Conservation (phyloP, 2,329 filamentous ascomycete genomes). For the Cadophora luteo-olivacea region DNA sequence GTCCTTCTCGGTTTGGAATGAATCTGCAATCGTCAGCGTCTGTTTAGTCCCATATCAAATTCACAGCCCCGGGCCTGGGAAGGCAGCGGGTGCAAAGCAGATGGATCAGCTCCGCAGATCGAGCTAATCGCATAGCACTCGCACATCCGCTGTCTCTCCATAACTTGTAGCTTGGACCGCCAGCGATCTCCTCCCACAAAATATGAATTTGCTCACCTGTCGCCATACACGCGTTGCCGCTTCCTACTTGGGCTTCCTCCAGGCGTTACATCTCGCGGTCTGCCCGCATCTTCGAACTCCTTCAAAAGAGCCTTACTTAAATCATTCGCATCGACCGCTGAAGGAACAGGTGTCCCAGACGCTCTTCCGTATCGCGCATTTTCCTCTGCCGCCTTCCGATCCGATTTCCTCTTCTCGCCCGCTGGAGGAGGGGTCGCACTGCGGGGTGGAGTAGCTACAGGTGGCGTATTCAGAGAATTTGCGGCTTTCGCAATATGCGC, state of each 20-base stretch:
- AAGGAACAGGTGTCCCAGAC: constrained; percentile 29
- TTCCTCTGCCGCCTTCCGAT: constrained; percentile 39
- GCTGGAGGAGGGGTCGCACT: constrained; percentile 42
- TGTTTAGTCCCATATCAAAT: constrained; percentile 11
- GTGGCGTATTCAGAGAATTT: constrained; percentile 40
- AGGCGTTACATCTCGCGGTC: constrained; percentile 65
- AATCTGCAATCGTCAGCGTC: constrained; percentile 66
- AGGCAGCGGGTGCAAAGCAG: not conserved
- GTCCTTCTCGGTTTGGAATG: constrained; percentile 91
- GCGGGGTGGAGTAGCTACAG: constrained; percentile 43
- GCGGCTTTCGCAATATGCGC: constrained; percentile 36
- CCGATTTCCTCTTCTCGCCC: constrained; percentile 41
- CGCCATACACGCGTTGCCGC: constrained; percentile 69
- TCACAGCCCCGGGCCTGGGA: not conserved
- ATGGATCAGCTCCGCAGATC: not conserved
- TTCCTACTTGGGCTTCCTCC: constrained; percentile 72
- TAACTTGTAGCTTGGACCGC: not conserved
- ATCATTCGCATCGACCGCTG: constrained; percentile 57
- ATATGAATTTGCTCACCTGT: constrained; percentile 48
- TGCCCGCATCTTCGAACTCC: constrained; percentile 65
- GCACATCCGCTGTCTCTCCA: not conserved
- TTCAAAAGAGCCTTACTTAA: constrained; percentile 64
- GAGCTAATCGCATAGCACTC: not conserved
- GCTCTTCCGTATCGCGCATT: constrained; percentile 33
- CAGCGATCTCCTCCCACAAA: not conserved